Evolutionary conservation across 1,284 basidiomycete genomes (phyloP), one percentile per base, ranked within the genome.

Genomic region (Cryptococcus hybrid): DNA sequence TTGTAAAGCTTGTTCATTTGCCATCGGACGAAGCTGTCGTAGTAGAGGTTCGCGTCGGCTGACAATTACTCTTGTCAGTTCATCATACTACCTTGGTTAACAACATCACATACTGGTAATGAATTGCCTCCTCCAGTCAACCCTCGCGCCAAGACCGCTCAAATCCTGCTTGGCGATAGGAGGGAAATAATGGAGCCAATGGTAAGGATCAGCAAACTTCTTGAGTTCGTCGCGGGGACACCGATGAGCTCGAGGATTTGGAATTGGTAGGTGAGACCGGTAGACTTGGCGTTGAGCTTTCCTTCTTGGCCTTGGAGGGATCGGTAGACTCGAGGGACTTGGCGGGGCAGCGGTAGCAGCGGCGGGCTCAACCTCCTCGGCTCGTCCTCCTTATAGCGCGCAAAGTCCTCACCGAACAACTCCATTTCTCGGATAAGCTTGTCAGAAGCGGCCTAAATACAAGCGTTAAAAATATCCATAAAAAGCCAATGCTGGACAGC

Each of bases 351-450:
- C 56, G 47, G 71, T 70, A 46, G 69, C 57, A 3, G 59, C 60
- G 3, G 69, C 68, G 57, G 70, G 48, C 71, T 73, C 51, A 13
- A 54, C 63, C 3, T 61, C 64, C 15, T 64, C 9, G 58, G 61
- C 5, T 53, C 57, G 15, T 78, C 78, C 49, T 82, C 83, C 47
- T 84, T 84, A 75, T 84, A 95, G 18, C 84, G 82, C 59, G 90
- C 86, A 65, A 99, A 96, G 75, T 98, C 86, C 51, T 85, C 81
- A 13, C 96, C 96, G 68, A 99, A 99, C 76, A 97, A 80, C 73
- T 96, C 92, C 78, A 98, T 94, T 80, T 99, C 96, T 50, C 95
- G 88, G 59, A 96, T 88, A 59, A 99, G 88, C 80, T 98, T 99
- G 83, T 99, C 96, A 7, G 95, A 83, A 24, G 95, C 89, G 24